Base-by-base conservation (phyloP, 495 filamentous ascomycete genomes). In the Tuber borchii region DNA sequence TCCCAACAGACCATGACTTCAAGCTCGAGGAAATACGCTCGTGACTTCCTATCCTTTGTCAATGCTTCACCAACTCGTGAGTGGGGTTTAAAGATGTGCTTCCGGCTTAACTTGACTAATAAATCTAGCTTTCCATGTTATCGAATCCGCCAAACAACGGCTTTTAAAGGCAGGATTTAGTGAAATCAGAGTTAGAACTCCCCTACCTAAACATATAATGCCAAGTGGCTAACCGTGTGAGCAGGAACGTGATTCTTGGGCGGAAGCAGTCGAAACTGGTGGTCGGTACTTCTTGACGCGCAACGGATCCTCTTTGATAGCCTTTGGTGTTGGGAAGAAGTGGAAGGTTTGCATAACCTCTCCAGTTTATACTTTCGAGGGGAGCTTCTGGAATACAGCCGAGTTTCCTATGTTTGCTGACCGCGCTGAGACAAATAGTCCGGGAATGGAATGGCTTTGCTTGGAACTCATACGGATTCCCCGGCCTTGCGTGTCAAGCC, bases 381-480 rank as follows among this genome's bases (percentile, higher is more conserved):
- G 40, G 43, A 34, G 4, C 42, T 20, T 22, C 70, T 22, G 12
- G 20, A 48, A 22, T 22, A 14, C 0, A 65, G 56, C 56, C 26
- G 56, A 65, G 26, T 17, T 65, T 34, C 70, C 75, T 70, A 70
- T 72, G 69, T 43, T 71, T 78, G 44, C 17, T 56, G 14, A 65
- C 26, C 26, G 7, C 26, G 56, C 26, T 44, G 45, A n/a, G 42
- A 31, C 45, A 37, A 44, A 70, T 82, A 90, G 89, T 90, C 96
- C 9, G 95, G 95, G 71, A 97, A 97, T 84, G 90, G 95, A 16
- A 92, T 99, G 82, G 90, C 91, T 81, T 95, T 98, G 92, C 89
- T 99, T 76, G 95, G 95, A 80, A 94, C 95, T 70, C 95, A 99
- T 85, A 98, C 95, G 37, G 95, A 99, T 84, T 98, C 95, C 7